phyloP scores from a whole-genome alignment of 2,329 filamentous ascomycete genomes.

The Diaporthe longicolla region DNA sequence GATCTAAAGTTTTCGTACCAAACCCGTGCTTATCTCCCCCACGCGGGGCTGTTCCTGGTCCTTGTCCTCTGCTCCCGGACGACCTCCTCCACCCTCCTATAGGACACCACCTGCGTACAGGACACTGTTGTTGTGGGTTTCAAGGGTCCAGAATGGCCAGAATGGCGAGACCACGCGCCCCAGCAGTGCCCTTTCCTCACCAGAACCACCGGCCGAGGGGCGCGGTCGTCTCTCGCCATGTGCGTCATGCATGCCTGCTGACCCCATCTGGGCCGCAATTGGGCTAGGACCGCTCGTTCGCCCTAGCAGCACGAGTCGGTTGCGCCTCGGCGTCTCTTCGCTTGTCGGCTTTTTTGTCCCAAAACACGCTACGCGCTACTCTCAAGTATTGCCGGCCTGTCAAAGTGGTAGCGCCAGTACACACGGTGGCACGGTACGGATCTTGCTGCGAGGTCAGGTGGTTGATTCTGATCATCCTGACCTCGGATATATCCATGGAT shows the following conservation, averaged over 20 bases:
- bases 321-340: slow-evolving; percentile 31
- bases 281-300: slow-evolving; percentile 12
- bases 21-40: slow-evolving; percentile 39
- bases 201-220: neutral
- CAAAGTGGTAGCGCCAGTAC: slow-evolving; percentile 14
- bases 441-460: slow-evolving; percentile 17
- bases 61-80: neutral
- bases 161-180: slow-evolving; percentile 14
- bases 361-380: slow-evolving; percentile 23
- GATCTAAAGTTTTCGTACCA: slow-evolving; percentile 38
- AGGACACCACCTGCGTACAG: no score
- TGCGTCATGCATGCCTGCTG: slow-evolving; percentile 37
- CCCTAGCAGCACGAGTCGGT: slow-evolving; percentile 13
- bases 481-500: slow-evolving; percentile 12
- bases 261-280: slow-evolving; percentile 27
- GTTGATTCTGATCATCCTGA: neutral
- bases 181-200: slow-evolving; percentile 3
- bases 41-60: slow-evolving; percentile 39
- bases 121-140: no score
- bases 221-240: slow-evolving; percentile 33
- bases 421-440: neutral
- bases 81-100: no score
- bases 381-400: neutral
- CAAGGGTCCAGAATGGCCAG: slow-evolving; percentile 30
- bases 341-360: slow-evolving; percentile 16